Evolutionary conservation across 2,329 filamentous ascomycete species (phyloP), one percentile per base, ranked within the genome.

Genomic region (Cercospora citrullina): DNA sequence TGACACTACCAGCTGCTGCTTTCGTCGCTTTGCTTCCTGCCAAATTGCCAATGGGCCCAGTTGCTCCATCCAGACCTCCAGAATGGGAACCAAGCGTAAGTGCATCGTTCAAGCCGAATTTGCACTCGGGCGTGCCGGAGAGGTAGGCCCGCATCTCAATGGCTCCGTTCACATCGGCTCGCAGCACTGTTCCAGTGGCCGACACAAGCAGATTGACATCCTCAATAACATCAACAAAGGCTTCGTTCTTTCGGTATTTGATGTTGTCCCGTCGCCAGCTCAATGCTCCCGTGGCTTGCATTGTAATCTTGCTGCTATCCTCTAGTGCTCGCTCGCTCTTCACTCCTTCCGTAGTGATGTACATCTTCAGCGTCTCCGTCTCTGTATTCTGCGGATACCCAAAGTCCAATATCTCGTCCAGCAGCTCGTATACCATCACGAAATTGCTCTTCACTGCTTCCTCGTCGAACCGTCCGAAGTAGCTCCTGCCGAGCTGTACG

Each of bases 401-500:
- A 81, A 99, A 99, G 81, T 99, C 95, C 79, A 99, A 89, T 77
- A 99, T 97, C 83, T 99, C 95, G 80, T 99, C 95, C 65, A 99
- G 84, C 66, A 99, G 87, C 85, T 99, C 95, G 81, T 99, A 99
- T 45, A 99, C 93, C 73, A 99, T 85, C 72, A 99, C 95, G 83
- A 99, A 99, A 84, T 99, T 99, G 83, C 97, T 98, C 90, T 99
- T 99, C 75, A 99, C 94, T 66, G 95, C 94, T 83, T 99, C 95
- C 85, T 99, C 95, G 78, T 99, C 95, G 78, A 99, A 97, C 82
- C 98, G 98, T 79, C 92, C 94, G 85, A 99, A 99, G 82, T 99
- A 99, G 67, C 93, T 92, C 82, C 92, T 93, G 51, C 95, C 95
- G 72, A 99, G 85, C 77, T 90, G 87, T 72, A 97, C 92, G 77